A percentile compares a stretch with the other conserved stretches of the same genome.
These are phyloP conservation scores for Citrus medica DNA, from an alignment of 345 rosid species.

Conservation along the genomic window DNA sequence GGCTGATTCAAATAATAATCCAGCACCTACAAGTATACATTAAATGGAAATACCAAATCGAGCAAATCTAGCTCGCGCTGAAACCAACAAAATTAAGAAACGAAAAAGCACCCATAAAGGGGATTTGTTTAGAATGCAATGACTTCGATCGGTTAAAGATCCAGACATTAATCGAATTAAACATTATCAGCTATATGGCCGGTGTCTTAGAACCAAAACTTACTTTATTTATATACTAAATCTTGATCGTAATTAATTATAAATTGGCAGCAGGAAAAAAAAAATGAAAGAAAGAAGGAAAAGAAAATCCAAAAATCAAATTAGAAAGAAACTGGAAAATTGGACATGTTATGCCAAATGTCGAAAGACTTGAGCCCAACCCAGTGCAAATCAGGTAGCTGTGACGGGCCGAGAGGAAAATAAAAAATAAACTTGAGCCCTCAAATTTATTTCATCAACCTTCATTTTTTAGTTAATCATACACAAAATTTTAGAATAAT, in stretches of 20 bases:
- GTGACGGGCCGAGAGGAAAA: too few species aligned
- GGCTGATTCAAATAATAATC: not conserved
- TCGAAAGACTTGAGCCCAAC: too few species aligned
- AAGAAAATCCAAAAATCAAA: too few species aligned
- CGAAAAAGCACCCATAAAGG: not conserved
- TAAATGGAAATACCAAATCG: not conserved
- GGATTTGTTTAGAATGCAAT: not conserved
- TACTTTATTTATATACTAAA: too few species aligned
- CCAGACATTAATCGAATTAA: too few species aligned
- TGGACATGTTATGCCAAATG: not conserved
- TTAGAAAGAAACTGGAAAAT: not conserved
- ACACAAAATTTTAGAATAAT: too few species aligned
- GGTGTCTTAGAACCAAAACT: not conserved
- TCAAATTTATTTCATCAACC: too few species aligned
- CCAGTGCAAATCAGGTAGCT: too few species aligned
- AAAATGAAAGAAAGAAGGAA: too few species aligned
- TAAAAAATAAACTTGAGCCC: too few species aligned
- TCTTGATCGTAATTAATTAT: not conserved
- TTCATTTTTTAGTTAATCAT: too few species aligned
- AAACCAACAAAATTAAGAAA: not conserved
- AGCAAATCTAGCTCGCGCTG: not conserved
- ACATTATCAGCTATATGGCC: not conserved
- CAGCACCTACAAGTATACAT: not conserved
- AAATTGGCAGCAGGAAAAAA: too few species aligned
- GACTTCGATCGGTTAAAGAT: not conserved